Base-by-base conservation (phyloP, 1,139 yeast genomes). In the Yamadazyma songkhlaensis region DNA sequence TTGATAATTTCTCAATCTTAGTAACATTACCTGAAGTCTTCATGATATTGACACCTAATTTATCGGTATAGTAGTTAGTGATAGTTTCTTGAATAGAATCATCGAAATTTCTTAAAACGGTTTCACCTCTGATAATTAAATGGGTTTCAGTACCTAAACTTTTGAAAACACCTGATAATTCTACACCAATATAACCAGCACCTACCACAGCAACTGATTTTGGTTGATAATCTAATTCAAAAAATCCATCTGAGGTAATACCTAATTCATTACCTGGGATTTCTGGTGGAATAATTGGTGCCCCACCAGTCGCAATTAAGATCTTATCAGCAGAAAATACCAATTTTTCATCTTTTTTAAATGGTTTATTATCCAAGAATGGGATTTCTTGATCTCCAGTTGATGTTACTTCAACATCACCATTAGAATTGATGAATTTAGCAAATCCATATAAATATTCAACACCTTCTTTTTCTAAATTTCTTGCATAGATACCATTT, bases 141-240 rank as follows among this genome's bases (percentile, higher is more conserved):
- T 86, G 90, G 35, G 96, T 84, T 50, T 92, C 88, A n/a, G 90
- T 60, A 10, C 95, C 96, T 44, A 92, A 73, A 24, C 89, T 88
- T 47, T 84, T 74, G 78, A 92, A 92, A 32, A 92, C 88, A 46
- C 98, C 98, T 4, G 97, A 85, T 39, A 92, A 76, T 65, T 92
- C 99, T 34, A 89, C 85, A 40, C 96, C 97, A 59, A 92, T 92
- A 67, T 92, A 92, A 33, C 99, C 99, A 28, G 97, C 97, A 50
- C 99, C 99, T 11, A 92, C 96, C 46, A 94, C 74, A 2, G 95
- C 97, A 22, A 92, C 98, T 37, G 81, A 74, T 62, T 87, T 83
- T 35, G 98, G 98, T 64, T 90, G 97, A 33, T 68, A 57, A 43
- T 74, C 81, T 49, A 92, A 71, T 46, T 76, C 79, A 55, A 92